Evolutionary conservation across 768 basidiomycete genomes (phyloP).

Genomic region (Leccinum subtestaceum): DNA sequence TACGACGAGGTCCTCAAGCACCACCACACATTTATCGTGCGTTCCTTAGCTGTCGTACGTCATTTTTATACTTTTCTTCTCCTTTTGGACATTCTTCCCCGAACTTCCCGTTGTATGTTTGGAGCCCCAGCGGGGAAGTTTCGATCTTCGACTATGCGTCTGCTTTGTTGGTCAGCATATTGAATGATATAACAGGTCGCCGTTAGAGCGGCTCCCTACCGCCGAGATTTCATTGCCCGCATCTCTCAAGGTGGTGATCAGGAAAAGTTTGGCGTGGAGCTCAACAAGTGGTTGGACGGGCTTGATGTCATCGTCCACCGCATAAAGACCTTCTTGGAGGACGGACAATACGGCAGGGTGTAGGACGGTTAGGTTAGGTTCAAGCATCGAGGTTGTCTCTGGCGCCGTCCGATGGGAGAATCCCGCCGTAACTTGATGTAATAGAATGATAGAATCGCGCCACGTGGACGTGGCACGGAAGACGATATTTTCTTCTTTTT

Average conservation of each 20-base stretch:
- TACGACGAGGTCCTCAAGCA: slow-evolving; percentile 67
- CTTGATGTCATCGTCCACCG: slow-evolving; percentile 55
- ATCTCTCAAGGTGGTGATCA: slow-evolving; percentile 62
- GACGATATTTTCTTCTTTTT: neutral
- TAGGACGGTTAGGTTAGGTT: slow-evolving; percentile 23
- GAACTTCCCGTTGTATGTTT: neutral
- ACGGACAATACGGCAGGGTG: slow-evolving; percentile 57
- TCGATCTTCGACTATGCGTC: neutral
- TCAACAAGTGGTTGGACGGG: slow-evolving; percentile 59
- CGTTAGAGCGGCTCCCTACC: slow-evolving; percentile 59
- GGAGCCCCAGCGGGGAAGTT: neutral
- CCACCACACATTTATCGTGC: slow-evolving; percentile 66
- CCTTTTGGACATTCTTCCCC: neutral
- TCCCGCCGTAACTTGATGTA: neutral
- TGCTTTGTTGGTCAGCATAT: neutral
- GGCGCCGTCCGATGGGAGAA: neutral
- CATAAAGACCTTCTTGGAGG: slow-evolving; percentile 52
- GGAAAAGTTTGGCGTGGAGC: slow-evolving; percentile 56
- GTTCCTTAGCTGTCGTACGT: slow-evolving; percentile 42
- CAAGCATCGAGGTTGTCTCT: slow-evolving; percentile 19
- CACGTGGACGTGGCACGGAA: slow-evolving; percentile 6
- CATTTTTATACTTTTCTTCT: neutral
- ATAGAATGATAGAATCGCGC: slow-evolving; percentile 17
- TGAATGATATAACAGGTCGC: slow-evolving; percentile 42
- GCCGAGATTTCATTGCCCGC: slow-evolving; percentile 59